Percentiles rank a stretch among this genome's conserved stretches.
These are phyloP conservation scores for Przewalskia tangutica DNA, from an alignment of 257 asterid genomes.

Conservation along the genomic window DNA sequence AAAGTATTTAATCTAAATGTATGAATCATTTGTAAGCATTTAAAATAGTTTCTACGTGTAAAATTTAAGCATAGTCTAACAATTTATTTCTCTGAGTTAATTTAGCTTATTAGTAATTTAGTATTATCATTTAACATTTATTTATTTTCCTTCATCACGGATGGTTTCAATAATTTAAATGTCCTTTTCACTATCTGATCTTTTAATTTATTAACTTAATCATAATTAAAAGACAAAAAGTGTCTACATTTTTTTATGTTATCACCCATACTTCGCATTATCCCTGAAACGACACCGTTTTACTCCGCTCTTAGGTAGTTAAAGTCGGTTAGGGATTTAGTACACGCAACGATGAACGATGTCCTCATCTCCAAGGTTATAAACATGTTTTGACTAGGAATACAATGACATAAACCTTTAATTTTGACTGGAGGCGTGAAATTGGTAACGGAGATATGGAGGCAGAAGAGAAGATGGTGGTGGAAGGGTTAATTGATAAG, in stretches of 20 bases:
- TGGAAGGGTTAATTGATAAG: constrained; percentile 43
- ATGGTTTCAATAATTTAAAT: too few species aligned
- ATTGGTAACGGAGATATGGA: constrained; percentile 20
- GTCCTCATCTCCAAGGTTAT: not conserved
- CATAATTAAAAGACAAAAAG: not conserved
- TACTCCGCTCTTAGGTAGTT: not conserved
- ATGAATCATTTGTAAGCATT: too few species aligned
- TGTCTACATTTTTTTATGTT: too few species aligned
- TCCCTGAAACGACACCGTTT: not conserved
- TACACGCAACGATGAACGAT: not conserved
- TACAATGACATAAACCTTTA: not conserved
- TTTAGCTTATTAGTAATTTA: too few species aligned
- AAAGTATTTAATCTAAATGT: too few species aligned
- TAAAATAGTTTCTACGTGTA: too few species aligned
- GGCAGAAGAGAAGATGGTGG: constrained; percentile 22
- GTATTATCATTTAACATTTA: too few species aligned
- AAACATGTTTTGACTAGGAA: not conserved
- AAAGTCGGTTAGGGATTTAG: not conserved
- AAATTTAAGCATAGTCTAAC: too few species aligned
- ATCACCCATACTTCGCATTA: not conserved
- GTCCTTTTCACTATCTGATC: too few species aligned
- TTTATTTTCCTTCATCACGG: too few species aligned
- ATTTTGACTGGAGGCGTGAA: not conserved
- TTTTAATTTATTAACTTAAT: not conserved
- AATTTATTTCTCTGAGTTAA: too few species aligned